Evolutionary conservation across 768 basidiomycete species (phyloP).

Genomic region (Tephrocybe rancida): DNA sequence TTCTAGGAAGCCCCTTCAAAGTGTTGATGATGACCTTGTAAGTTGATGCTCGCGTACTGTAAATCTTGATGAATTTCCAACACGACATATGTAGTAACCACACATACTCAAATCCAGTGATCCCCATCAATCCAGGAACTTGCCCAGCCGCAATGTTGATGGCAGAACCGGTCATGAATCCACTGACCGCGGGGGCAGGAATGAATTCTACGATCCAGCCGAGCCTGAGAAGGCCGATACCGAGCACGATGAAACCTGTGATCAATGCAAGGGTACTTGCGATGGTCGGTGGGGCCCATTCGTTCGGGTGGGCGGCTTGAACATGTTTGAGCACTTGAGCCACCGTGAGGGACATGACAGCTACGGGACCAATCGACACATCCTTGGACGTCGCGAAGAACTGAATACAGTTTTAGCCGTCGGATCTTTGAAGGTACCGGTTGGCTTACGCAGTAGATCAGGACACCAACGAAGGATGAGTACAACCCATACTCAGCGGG

Average conservation of each 20-base stretch:
- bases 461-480: constrained; percentile 87
- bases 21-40: constrained; percentile 93
- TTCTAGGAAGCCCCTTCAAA: constrained; percentile 75
- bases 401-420: constrained; percentile 33
- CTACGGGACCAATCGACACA: constrained; percentile 98
- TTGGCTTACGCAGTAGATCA: constrained; percentile 71
- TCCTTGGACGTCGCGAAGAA: constrained; percentile 98
- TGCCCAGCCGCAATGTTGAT: constrained; percentile 89
- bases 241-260: constrained; percentile 89
- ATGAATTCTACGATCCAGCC: constrained; percentile 98
- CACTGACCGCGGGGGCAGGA: constrained; percentile 80
- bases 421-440: not conserved
- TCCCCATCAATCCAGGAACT: constrained; percentile 88
- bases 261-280: constrained; percentile 85
- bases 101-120: constrained; percentile 78
- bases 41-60: constrained; percentile 81
- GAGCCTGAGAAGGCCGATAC: constrained; percentile 83
- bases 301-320: constrained; percentile 48
- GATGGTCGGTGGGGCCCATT: constrained; percentile 72
- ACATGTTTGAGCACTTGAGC: constrained; percentile 79
- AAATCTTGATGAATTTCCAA: constrained; percentile 9
- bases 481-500: constrained; percentile 90
- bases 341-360: constrained; percentile 93
- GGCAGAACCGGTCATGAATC: constrained; percentile 98
- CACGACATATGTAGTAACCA: not conserved